These are phyloP conservation scores for Termitomyces sp. DNA, from an alignment of 768 basidiomycete species.

Conservation along the genomic window DNA sequence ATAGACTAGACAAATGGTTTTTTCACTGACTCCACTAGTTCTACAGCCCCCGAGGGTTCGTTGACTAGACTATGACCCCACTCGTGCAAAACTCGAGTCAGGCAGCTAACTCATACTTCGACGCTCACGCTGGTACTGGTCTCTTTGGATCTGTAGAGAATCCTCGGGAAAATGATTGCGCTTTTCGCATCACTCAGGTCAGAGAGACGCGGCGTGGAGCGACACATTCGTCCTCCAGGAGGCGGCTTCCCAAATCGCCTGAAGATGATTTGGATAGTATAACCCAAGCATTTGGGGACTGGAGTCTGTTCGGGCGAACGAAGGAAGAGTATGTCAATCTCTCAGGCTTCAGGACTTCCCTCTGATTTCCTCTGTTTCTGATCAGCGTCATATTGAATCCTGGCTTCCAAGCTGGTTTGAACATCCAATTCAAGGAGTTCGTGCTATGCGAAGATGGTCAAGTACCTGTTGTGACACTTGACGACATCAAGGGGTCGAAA, in stretches of 20 bases:
- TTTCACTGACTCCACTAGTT: neutral
- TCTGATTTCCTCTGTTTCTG: neutral
- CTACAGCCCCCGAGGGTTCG: neutral
- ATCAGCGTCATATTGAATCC: slow-evolving; percentile 3
- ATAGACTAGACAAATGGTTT: neutral
- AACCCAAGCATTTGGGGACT: neutral
- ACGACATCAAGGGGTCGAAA: slow-evolving; percentile 1
- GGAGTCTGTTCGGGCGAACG: slow-evolving; percentile 4
- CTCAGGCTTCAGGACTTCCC: neutral
- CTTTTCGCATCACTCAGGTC: neutral
- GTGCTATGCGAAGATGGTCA: neutral
- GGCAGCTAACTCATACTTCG: neutral
- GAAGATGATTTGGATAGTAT: neutral
- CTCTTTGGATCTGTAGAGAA: neutral
- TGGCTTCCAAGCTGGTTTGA: neutral
- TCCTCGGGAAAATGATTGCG: neutral
- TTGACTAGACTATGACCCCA: neutral
- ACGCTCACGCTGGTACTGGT: neutral
- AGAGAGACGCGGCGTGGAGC: neutral
- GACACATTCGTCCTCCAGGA: neutral
- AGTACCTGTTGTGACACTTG: slow-evolving; percentile 3
- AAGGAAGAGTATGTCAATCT: slow-evolving; percentile 5
- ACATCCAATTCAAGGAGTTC: neutral
- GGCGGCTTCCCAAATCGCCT: neutral
- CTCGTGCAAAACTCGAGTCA: neutral